Base-by-base conservation (phyloP, 2,329 filamentous ascomycete genomes). In the Chaetomium sp. region DNA sequence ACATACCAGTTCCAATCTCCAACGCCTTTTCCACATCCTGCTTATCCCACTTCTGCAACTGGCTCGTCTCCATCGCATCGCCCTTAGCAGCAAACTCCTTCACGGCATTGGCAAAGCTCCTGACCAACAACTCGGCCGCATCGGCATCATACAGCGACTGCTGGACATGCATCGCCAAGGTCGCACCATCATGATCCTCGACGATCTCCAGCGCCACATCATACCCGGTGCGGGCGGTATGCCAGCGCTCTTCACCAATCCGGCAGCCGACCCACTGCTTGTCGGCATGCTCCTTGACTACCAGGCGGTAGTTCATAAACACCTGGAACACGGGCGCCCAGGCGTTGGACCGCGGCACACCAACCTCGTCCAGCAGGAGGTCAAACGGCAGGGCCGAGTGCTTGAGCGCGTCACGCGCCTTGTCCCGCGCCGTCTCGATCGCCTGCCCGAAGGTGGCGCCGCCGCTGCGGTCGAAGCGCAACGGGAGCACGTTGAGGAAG, bases 21-120 rank as follows among this genome's bases (percentile, higher is more conserved):
- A 56, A 12, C 29, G 53, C 53, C 53, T 38, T 56, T 16, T 56
- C 21, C 7, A 56, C 53, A 8, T 56, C 53, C 27, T 5, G 19
- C 53, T 38, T 38, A 23, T 56, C 53, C 53, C 53, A 56, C 53
- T 56, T 56, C 29, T 33, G 12, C 53, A 56, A 16, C n/a, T 25
- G 5, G 13, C 13, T 27, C 19, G 31, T 56, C 19, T 21, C n/a
- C 53, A 56, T 38, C 1, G 19, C 53, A 12, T 33, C 53, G 1
- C 53, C 53, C 29, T 56, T n/a, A 6, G 31, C 31, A 2, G 53
- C 53, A 23, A 56, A 19, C 53, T 56, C 19, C 53, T 35, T 56
- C 29, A 56, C 29, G 7, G 53, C 53, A 23, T 56, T 56, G 6
- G 53, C 53, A 35, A 56, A 56, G 31, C 53, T 56, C 19, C 53